phyloP scores from a whole-genome alignment of 1,139 yeast genomes.

The Geotrichum cucujoidarum region DNA sequence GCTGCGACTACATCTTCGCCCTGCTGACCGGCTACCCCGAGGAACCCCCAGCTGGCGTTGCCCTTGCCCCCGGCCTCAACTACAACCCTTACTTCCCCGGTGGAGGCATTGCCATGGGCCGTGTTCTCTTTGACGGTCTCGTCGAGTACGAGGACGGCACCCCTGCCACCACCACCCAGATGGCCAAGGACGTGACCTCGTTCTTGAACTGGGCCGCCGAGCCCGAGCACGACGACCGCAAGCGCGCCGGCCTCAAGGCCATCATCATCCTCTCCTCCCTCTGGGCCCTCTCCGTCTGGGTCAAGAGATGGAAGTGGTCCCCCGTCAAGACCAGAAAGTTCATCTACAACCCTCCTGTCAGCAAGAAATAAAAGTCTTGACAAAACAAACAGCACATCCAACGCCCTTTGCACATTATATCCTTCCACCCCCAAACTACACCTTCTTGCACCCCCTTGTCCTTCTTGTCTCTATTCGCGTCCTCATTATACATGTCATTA shows the following conservation, averaged over 20 bases:
- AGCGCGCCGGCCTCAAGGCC: conserved; percentile 94
- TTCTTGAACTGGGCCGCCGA: conserved; percentile 98
- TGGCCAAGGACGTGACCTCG: conserved; percentile 96
- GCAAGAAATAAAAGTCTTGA: conserved; percentile 54
- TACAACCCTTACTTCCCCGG: conserved; percentile 99
- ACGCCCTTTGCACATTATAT: no score
- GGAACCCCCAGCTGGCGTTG: conserved; percentile 96
- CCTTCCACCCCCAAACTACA: no score
- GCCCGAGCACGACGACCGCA: conserved; percentile 98
- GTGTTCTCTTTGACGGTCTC: conserved; percentile 92
- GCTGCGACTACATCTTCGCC: conserved; percentile 89
- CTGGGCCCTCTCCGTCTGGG: conserved; percentile 81
- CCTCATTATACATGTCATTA: background rate
- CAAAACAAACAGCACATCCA: no score
- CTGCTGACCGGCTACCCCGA: conserved; percentile 98
- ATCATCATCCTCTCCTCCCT: conserved; percentile 70
- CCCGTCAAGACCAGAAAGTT: conserved; percentile 93
- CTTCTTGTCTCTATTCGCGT: background rate
- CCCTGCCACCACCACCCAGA: conserved; percentile 95
- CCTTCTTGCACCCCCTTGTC: no score
- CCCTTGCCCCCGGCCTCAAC: conserved; percentile 85
- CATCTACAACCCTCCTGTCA: conserved; percentile 75
- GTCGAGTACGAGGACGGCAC: conserved; percentile 99
- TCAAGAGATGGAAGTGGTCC: conserved; percentile 98
- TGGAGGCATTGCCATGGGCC: conserved; percentile 98